Evolutionary conservation across 176 grass and related monocot species (phyloP), one percentile per base, ranked within the genome.

Genomic region (Aegilops speltoides): DNA sequence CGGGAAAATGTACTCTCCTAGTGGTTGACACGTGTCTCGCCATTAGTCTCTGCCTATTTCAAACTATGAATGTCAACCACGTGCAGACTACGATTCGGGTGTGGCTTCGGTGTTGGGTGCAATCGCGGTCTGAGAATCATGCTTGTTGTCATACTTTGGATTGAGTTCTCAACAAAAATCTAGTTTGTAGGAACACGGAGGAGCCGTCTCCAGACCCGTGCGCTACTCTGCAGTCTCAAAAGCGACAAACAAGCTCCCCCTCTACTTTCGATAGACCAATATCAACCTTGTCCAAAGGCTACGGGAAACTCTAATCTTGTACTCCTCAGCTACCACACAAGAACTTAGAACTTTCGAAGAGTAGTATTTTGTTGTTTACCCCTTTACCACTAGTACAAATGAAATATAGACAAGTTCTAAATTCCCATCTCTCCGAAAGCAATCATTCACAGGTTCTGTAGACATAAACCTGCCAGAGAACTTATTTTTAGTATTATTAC

Each of bases 311-410:
- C 5, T 52, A 52, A 52, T 7, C 5, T 52, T 52, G 48, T 92
- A 88, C 95, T 87, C 80, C 96, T 94, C 22, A 95, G 72, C 62
- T 91, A 16, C 14, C 14, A 50, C 4, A 16, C 14, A 15, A 88
- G 82, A 98, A 95, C 14, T 50, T 16, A 4, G 79, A 95, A 98
- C 71, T 98, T 90, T 46, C 3, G 4, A 4, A 50, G 46, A 50
- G 46, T 50, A 50, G 46, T 50, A 50, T 50, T 50, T 50, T 50
- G 4, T 50, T 50, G 14, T 50, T 46, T 46, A 46, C 14, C 46
- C 50, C 17, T 7, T 54, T 54, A 19, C 50, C 50, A 54, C 50
- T 19, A 54, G 50, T 19, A 54, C 15, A 54, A 54, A 54, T 19
- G 50, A 54, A 19, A 54, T 54, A 19, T 50, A 50, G 54, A 22